These are phyloP conservation scores for Diplodia intermedia DNA, from an alignment of 2,329 filamentous ascomycete species.

Conservation along the genomic window DNA sequence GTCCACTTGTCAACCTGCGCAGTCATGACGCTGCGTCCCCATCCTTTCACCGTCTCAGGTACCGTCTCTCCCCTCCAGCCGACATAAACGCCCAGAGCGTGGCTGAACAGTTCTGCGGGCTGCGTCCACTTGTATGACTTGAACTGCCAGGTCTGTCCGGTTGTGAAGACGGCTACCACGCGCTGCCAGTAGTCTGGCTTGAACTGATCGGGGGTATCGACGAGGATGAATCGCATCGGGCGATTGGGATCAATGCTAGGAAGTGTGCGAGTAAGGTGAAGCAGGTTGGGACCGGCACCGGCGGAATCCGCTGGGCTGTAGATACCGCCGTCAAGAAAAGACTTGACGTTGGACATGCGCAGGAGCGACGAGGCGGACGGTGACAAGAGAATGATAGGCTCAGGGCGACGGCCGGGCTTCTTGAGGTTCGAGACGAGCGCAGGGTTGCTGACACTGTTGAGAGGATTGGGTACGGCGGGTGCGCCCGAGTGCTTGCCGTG, in stretches of 20 bases:
- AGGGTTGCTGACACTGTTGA: slow-evolving; percentile 38
- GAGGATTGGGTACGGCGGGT: slow-evolving; percentile 56
- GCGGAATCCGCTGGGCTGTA: slow-evolving; percentile 77
- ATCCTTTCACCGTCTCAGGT: slow-evolving; percentile 78
- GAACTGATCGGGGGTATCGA: slow-evolving; percentile 92
- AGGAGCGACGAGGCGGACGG: slow-evolving; percentile 94
- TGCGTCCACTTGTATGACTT: slow-evolving; percentile 97
- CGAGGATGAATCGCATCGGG: slow-evolving; percentile 90
- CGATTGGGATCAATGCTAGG: slow-evolving; percentile 72
- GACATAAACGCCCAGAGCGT: slow-evolving; percentile 85
- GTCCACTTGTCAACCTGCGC: slow-evolving; percentile 86
- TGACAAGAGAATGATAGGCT: slow-evolving; percentile 96
- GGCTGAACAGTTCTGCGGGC: slow-evolving; percentile 85
- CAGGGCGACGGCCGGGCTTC: slow-evolving; percentile 58
- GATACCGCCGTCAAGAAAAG: slow-evolving; percentile 84
- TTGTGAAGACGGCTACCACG: slow-evolving; percentile 96
- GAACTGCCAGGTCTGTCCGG: slow-evolving; percentile 97
- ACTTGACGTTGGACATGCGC: slow-evolving; percentile 93
- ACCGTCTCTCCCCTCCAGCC: slow-evolving; percentile 87
- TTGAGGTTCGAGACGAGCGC: slow-evolving; percentile 52
- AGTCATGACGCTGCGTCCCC: slow-evolving; percentile 83
- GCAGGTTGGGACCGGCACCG: slow-evolving; percentile 73
- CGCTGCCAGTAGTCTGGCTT: slow-evolving; percentile 98
- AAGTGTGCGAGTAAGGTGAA: slow-evolving; percentile 82
- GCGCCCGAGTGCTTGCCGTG: slow-evolving; percentile 44